phyloP scores from a whole-genome alignment of 768 basidiomycete species.

The Mycena polygramma region DNA sequence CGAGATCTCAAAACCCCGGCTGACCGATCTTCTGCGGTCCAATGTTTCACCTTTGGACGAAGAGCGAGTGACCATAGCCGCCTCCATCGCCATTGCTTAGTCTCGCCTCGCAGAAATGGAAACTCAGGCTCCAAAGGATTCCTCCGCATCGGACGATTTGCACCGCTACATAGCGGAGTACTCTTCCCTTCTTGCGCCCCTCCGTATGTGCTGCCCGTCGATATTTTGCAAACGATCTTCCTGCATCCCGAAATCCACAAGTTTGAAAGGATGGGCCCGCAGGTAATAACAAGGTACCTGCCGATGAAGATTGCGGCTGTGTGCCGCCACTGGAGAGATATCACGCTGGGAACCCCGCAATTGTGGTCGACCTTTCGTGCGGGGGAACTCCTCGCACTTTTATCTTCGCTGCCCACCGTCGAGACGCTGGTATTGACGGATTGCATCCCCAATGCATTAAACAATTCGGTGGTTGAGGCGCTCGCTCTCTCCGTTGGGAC shows the following conservation, averaged over 20 bases:
- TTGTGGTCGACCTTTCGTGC: conserved; percentile 3
- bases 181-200: conserved; percentile 6
- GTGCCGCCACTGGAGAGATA: neutral
- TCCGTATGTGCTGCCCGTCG: neutral
- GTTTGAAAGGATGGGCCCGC: neutral
- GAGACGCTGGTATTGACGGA: neutral
- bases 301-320: neutral
- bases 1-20: neutral
- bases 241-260: conserved; percentile 12
- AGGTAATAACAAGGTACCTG: neutral
- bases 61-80: neutral
- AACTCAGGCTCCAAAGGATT: neutral
- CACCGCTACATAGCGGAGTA: conserved; percentile 3
- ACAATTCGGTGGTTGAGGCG: neutral
- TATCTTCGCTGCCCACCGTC: neutral
- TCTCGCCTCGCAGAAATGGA: neutral
- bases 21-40: conserved; percentile 6
- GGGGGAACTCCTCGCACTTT: neutral
- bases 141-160: neutral
- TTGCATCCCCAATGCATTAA: neutral
- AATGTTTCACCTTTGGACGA: neutral
- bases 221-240: conserved; percentile 2
- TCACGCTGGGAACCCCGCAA: neutral
- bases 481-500: neutral
- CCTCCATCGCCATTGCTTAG: neutral